These are phyloP conservation scores for Tieghemiomyces parasiticus DNA, from an alignment of 192 early-diverging fungal genomes.

Conservation along the genomic window DNA sequence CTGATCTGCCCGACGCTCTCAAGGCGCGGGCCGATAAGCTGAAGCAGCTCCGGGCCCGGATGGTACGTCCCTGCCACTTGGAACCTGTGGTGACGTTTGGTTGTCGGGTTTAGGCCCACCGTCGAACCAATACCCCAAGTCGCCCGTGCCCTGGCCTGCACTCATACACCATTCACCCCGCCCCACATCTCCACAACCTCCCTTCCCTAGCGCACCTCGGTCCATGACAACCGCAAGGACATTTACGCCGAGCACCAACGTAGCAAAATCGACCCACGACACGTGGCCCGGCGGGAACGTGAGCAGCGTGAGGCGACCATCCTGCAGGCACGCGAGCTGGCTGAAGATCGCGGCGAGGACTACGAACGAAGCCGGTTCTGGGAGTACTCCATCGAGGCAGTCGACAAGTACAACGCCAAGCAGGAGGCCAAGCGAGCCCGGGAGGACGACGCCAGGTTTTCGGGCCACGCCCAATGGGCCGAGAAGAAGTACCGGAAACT, in stretches of 20 bases:
- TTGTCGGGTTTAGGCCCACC: not conserved
- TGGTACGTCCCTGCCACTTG: not conserved
- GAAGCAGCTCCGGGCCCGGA: not conserved
- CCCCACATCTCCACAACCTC: not conserved
- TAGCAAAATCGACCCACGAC: slow-evolving; percentile 44
- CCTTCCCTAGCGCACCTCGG: slow-evolving; percentile 3
- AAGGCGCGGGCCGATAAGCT: not conserved
- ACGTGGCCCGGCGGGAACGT: slow-evolving; percentile 46
- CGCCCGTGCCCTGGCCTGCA: not conserved
- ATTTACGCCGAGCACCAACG: slow-evolving; percentile 61
- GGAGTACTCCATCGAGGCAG: slow-evolving; percentile 74
- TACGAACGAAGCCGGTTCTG: slow-evolving; percentile 70
- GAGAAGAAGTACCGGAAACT: slow-evolving; percentile 77
- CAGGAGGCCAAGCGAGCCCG: slow-evolving; percentile 46
- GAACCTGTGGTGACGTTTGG: not conserved
- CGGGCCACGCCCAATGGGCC: slow-evolving; percentile 70
- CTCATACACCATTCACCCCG: no score
- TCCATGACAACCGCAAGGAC: slow-evolving; percentile 55
- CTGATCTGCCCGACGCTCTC: not conserved
- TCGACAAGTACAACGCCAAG: slow-evolving; percentile 74
- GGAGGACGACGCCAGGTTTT: slow-evolving; percentile 60
- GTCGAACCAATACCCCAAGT: not conserved
- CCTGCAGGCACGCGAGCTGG: slow-evolving; percentile 37
- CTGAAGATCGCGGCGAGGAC: slow-evolving; percentile 57
- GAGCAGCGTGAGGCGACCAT: slow-evolving; percentile 59